Evolutionary conservation across 306 rosid species (phyloP).

Genomic region (Fagus crenata): DNA sequence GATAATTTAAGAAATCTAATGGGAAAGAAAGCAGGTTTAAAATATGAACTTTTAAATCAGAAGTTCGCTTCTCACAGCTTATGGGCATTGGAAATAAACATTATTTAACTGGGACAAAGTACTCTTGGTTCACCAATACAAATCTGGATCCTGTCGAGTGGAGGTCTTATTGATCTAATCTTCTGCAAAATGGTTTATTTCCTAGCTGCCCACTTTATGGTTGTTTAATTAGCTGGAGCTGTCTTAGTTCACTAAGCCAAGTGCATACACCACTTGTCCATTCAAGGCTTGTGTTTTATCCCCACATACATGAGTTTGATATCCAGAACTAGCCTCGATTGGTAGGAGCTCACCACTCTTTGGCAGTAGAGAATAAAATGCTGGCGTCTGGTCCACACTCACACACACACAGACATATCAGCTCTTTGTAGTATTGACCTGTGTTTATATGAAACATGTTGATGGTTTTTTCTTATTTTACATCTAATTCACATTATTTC

Average conservation of each 20-base stretch:
- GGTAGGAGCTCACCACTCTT: too few species aligned
- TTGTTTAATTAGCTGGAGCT: not conserved
- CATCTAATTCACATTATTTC: too few species aligned
- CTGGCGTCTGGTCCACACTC: too few species aligned
- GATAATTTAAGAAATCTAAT: not conserved
- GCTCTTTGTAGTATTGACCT: too few species aligned
- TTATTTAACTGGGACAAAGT: not conserved
- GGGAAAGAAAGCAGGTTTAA: not conserved
- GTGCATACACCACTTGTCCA: not conserved
- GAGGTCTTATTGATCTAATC: not conserved
- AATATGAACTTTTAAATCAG: not conserved
- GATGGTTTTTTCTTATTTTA: too few species aligned
- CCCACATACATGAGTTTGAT: too few species aligned
- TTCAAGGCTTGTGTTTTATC: too few species aligned
- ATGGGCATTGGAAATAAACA: not conserved
- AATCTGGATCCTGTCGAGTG: not conserved
- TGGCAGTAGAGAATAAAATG: too few species aligned
- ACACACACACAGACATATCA: too few species aligned
- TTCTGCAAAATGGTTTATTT: not conserved
- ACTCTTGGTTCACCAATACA: not conserved
- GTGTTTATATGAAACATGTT: too few species aligned
- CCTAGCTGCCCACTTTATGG: not conserved
- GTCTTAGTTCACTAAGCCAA: not conserved
- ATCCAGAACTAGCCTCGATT: too few species aligned
- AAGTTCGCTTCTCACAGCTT: not conserved